Evolutionary conservation across 164 flowering plant species (phyloP).

Genomic region (grape (Vitis vinifera)): ASM3070453v1 NC_081806.1:18753001-18753500

Average conservation of each 20-base stretch:
- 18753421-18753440: constrained; percentile 58
- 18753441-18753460: constrained; percentile 63
- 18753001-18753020: constrained; percentile 39
- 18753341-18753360: constrained; percentile 45
- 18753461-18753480: constrained; percentile 73
- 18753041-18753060: constrained; percentile 52
- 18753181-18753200: constrained; percentile 49
- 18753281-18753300: constrained; percentile 46
- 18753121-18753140: constrained; percentile 62
- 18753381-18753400: constrained; percentile 37
- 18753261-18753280: constrained; percentile 48
- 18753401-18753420: constrained; percentile 41
- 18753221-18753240: constrained; percentile 50
- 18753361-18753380: constrained; percentile 28
- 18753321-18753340: constrained; percentile 55
- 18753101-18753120: constrained; percentile 48
- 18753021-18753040: constrained; percentile 47
- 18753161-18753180: constrained; percentile 64
- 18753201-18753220: constrained; percentile 36
- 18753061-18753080: constrained; percentile 42
- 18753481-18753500: constrained; percentile 72
- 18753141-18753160: constrained; percentile 62
- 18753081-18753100: constrained; percentile 48
- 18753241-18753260: constrained; percentile 52
- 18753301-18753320: constrained; percentile 56